These are phyloP conservation scores for Starmerella stigmatis DNA, from an alignment of 805 yeast genomes.

Conservation along the genomic window DNA sequence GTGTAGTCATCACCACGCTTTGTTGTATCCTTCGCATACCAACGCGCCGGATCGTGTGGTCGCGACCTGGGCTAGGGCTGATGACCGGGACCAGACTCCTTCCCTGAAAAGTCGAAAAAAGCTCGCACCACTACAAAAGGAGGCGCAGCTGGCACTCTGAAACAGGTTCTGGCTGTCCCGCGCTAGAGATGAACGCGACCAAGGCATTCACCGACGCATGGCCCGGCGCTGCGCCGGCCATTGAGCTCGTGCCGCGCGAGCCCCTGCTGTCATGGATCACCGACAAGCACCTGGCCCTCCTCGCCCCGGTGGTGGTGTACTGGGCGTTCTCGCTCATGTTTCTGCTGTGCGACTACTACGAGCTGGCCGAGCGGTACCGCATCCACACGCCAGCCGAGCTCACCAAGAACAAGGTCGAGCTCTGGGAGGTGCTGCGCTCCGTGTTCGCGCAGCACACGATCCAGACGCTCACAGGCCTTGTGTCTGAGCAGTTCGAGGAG, in stretches of 20 bases:
- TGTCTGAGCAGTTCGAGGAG: constrained; percentile 46
- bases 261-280: constrained; percentile 50
- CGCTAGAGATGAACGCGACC: background rate
- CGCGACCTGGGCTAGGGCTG: constrained; percentile 6
- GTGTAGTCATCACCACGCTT: too few relatives aligned
- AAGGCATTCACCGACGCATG: constrained; percentile 1
- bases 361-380: constrained; percentile 71
- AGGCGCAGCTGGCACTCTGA: background rate
- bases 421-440: constrained; percentile 61
- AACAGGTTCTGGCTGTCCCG: too few relatives aligned
- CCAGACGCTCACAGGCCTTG: constrained; percentile 62
- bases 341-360: constrained; percentile 61
- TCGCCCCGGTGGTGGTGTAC: constrained; percentile 70
- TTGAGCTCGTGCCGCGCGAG: constrained; percentile 11
- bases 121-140: background rate
- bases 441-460: constrained; percentile 77
- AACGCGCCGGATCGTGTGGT: constrained; percentile 5
- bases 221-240: constrained; percentile 20
- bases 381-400: constrained; percentile 91
- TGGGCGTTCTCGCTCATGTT: constrained; percentile 71
- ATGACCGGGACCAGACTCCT: background rate
- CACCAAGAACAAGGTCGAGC: constrained; percentile 62
- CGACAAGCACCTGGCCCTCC: constrained; percentile 62
- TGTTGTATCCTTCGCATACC: background rate
- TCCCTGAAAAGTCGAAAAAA: constrained; percentile 1